Percentiles rank a stretch among this genome's conserved stretches.
Evolutionary conservation across 768 basidiomycete genomes (phyloP).

Genomic region (Pleurotus platypus): DNA sequence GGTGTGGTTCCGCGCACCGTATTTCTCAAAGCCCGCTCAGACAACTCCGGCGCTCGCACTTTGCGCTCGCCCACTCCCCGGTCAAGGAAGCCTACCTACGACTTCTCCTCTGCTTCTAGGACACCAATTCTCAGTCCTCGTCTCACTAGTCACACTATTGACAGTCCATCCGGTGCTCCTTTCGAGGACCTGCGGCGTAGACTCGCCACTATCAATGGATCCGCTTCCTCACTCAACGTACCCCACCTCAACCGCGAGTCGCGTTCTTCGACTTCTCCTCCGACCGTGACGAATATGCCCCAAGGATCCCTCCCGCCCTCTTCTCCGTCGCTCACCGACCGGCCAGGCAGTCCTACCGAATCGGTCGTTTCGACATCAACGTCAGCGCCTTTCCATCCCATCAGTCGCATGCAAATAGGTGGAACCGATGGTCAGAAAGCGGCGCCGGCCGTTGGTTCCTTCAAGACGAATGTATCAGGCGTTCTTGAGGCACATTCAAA

Average conservation of each 20-base stretch:
- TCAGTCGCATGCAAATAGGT: constrained; percentile 66
- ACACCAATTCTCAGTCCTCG: constrained; percentile 50
- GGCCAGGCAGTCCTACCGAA: constrained; percentile 79
- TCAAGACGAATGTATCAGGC: constrained; percentile 79
- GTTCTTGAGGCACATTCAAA: constrained; percentile 74
- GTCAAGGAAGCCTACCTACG: constrained; percentile 35
- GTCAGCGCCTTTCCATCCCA: constrained; percentile 53
- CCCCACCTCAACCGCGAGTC: constrained; percentile 41
- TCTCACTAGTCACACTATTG: constrained; percentile 45
- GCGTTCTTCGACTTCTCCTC: constrained; percentile 38
- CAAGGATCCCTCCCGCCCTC: constrained; percentile 26
- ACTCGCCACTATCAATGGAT: constrained; percentile 72
- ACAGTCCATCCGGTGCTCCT: constrained; percentile 46
- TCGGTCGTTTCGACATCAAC: constrained; percentile 74
- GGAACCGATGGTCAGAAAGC: constrained; percentile 80
- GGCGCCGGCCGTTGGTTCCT: constrained; percentile 85
- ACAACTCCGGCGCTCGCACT: constrained; percentile 34
- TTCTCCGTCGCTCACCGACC: constrained; percentile 35
- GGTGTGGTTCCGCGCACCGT: constrained; percentile 89
- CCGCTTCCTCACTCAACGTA: constrained; percentile 57
- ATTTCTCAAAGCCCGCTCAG: constrained; percentile 64
- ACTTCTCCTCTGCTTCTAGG: constrained; percentile 17
- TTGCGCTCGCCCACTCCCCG: constrained; percentile 34
- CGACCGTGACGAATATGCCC: constrained; percentile 21
- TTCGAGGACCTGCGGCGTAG: constrained; percentile 79